A percentile compares a stretch with the other conserved stretches of the same genome.
These are phyloP conservation scores for Auriscalpium vulgare DNA, from an alignment of 768 basidiomycete genomes.

Conservation along the genomic window DNA sequence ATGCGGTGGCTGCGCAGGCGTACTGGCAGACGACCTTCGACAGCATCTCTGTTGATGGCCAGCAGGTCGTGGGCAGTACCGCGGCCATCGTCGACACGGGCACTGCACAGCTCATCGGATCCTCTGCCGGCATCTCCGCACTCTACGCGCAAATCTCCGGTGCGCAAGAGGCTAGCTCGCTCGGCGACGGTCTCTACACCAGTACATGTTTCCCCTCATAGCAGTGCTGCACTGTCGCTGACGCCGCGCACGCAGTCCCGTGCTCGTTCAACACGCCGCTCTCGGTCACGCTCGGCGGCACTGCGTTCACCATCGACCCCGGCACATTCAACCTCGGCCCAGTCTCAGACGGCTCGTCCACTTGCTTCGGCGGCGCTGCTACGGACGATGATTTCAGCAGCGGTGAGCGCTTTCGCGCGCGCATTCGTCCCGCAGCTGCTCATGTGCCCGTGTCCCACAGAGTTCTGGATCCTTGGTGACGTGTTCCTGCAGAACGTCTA, in stretches of 20 bases:
- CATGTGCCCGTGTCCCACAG: neutral
- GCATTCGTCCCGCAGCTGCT: no score
- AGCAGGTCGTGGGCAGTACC: neutral
- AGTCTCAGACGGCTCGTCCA: conserved; percentile 9
- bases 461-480: neutral
- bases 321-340: conserved; percentile 20
- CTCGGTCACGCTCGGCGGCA: conserved; percentile 22
- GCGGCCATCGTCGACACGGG: conserved; percentile 20
- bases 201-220: no score
- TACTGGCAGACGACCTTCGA: conserved; percentile 17
- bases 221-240: no score
- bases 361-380: conserved; percentile 13
- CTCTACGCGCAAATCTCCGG: no score
- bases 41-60: conserved; percentile 16
- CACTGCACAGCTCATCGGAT: conserved; percentile 3
- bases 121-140: no score
- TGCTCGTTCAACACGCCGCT: conserved; percentile 16
- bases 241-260: conserved; percentile 14
- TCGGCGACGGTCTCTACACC: no score
- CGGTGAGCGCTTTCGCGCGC: neutral
- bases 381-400: neutral
- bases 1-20: conserved; percentile 12
- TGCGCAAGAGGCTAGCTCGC: no score
- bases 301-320: conserved; percentile 17
- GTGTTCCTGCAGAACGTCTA: neutral